Evolutionary conservation across 768 basidiomycete species (phyloP), one percentile per base, ranked within the genome.

Genomic region (Neoboletus magnificus): DNA sequence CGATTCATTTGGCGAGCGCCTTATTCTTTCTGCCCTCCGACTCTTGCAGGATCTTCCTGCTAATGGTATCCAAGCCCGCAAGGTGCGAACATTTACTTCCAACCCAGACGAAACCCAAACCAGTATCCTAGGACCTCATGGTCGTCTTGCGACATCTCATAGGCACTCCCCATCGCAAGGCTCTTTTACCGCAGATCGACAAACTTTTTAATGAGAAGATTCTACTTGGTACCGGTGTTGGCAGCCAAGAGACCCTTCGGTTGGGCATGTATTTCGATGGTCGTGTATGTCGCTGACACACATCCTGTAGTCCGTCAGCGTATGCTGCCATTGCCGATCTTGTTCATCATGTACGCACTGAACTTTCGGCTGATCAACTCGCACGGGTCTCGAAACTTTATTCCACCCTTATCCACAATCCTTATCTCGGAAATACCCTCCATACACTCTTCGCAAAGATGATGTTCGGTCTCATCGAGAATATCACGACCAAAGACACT

Each of bases 371-470:
- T 5, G 71, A 81, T 10, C 94, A 96, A 64, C 76, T 98, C 20
- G 78, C 83, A 5, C 82, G 83, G 18, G 83, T 96, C 54, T 84
- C 93, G 25, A 84, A 89, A 62, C 83, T 91, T 50, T 97, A 91
- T 69, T 90, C 93, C 1, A 84, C 86, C 47, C 85, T 92, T 66
- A 82, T 97, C 48, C 96, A 98, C 73, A 93, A 97, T 66, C 82
- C 91, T 2, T 85, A 89, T 20, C 81, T 95, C 44, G 80, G 84
- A 10, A 85, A 82, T 62, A 85, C 82, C 52, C 83, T 95, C 33
- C 94, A 98, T 66, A 91, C 91, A 13, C 79, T 98, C 68, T 92
- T 91, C 60, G 88, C 89, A 50, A 98, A 98, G 72, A 86, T 97
- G 74, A 86, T 98, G 69, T 89, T 93, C 65, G 90, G 89, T 58